Evolutionary conservation across 2,329 filamentous ascomycete genomes (phyloP).

Genomic region (Rutstroemia sp.): DNA sequence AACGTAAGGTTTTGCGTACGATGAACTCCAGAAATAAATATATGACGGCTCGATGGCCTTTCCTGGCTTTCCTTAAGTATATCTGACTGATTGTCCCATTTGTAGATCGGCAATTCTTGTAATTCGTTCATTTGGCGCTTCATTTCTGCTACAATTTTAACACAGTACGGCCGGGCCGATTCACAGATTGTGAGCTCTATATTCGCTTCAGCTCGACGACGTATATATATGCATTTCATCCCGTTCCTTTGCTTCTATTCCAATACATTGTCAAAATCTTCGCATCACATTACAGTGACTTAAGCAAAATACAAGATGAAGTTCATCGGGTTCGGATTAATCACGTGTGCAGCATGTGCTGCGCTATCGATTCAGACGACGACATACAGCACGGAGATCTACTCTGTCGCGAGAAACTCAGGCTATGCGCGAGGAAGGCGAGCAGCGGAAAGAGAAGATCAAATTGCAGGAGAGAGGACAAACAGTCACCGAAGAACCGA

Average conservation of each 20-base stretch:
- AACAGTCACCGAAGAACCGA: constrained; percentile 2
- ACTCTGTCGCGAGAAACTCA: constrained; percentile 5
- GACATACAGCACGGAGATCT: not conserved
- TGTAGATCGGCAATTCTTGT: too few species aligned
- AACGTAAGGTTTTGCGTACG: too few species aligned
- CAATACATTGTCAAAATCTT: not conserved
- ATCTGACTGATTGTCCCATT: too few species aligned
- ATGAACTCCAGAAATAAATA: too few species aligned
- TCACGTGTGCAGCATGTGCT: not conserved
- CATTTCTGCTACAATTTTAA: too few species aligned
- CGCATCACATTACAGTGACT: not conserved
- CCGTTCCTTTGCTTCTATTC: not conserved
- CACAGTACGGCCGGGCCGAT: too few species aligned
- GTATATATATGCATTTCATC: not conserved
- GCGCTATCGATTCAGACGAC: not conserved
- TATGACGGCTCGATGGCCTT: too few species aligned
- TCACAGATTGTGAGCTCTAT: too few species aligned
- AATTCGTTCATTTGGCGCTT: too few species aligned
- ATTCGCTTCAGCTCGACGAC: too few species aligned
- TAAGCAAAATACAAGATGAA: not conserved
- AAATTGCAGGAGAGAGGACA: not conserved
- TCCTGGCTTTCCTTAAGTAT: too few species aligned
- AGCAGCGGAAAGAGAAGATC: not conserved
- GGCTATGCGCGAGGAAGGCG: not conserved
- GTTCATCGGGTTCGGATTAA: not conserved